Base-by-base conservation (phyloP, 805 yeast genomes). In the Kodamaea nitidulidarum region DNA sequence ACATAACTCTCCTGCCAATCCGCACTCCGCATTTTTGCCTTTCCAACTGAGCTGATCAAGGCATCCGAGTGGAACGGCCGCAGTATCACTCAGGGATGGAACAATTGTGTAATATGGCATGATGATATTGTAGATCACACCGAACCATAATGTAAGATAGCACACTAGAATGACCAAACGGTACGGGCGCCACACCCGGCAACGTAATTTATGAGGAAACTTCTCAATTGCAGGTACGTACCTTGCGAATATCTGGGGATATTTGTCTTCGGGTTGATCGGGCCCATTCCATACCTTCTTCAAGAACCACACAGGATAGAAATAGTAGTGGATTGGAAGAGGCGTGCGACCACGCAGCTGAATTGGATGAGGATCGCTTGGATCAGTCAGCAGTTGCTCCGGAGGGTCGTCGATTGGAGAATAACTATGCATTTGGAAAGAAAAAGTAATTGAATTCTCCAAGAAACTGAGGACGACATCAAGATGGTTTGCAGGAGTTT, bases 21-120 rank as follows among this genome's bases (percentile, higher is more conserved):
- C 96, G 68, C 96, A 90, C 1, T 67, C 71, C 7, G 75, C 78
- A 51, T 84, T 84, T 40, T 80, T 82, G 0, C 95, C 95, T 35
- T 55, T 63, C 96, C 96, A 88, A 42, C 60, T 57, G 15, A 55
- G 48, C 29, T 67, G 71, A 11, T 57, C 63, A 3, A 68, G 58
- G 48, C 87, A 80, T 0, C 80, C 65, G 16, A 81, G 50, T 4
- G 78, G 53, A 1, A 70, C 46, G 2, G 76, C 67, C 11, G 63
- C 51, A 1, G 48, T 50, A 6, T 51, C 50, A 8, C 51, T 45
- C 15, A 46, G 32, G 7, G 48, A 44, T 0, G 82, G 76, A 2
- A 70, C 64, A 8, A 54, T 49, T 1, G 73, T 61, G 33, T 76
- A 58, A 42, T 74, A 75, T 0, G 83, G 78, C 7, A 60, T 46